These are phyloP conservation scores for Boletus subparvulus DNA, from an alignment of 768 basidiomycete genomes.

Conservation along the genomic window DNA sequence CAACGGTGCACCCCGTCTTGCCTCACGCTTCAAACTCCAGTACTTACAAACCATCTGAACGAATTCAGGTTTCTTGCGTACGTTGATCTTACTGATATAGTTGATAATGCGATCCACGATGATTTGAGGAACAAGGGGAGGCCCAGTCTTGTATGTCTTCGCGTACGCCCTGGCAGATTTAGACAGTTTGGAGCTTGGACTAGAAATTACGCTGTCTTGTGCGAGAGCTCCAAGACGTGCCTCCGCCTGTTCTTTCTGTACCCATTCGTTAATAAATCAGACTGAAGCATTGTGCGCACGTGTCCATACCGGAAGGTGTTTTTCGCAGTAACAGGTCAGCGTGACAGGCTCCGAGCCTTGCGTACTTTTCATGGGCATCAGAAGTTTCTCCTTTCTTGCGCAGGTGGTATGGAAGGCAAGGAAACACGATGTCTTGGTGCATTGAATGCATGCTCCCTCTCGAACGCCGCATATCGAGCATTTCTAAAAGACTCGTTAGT, in stretches of 20 bases:
- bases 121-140: conserved; percentile 85
- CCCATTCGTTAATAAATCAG: neutral
- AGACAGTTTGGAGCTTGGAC: conserved; percentile 46
- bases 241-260: conserved; percentile 69
- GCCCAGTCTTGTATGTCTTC: conserved; percentile 88
- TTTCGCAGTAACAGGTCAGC: conserved; percentile 83
- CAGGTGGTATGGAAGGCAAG: conserved; percentile 95
- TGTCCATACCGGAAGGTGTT: conserved; percentile 74
- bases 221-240: conserved; percentile 56
- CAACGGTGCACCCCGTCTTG: conserved; percentile 87
- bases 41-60: conserved; percentile 80
- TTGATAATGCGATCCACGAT: conserved; percentile 76
- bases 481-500: conserved; percentile 38
- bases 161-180: conserved; percentile 90
- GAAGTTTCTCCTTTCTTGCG: conserved; percentile 79
- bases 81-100: conserved; percentile 67
- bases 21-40: conserved; percentile 97
- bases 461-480: conserved; percentile 62
- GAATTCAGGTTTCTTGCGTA: conserved; percentile 78
- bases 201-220: conserved; percentile 39
- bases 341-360: conserved; percentile 72
- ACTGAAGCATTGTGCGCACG: neutral
- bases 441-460: conserved; percentile 93
- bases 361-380: conserved; percentile 84
- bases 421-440: conserved; percentile 86